Base-by-base conservation (phyloP, 768 basidiomycete genomes). In the Baorangia bicolor region DNA sequence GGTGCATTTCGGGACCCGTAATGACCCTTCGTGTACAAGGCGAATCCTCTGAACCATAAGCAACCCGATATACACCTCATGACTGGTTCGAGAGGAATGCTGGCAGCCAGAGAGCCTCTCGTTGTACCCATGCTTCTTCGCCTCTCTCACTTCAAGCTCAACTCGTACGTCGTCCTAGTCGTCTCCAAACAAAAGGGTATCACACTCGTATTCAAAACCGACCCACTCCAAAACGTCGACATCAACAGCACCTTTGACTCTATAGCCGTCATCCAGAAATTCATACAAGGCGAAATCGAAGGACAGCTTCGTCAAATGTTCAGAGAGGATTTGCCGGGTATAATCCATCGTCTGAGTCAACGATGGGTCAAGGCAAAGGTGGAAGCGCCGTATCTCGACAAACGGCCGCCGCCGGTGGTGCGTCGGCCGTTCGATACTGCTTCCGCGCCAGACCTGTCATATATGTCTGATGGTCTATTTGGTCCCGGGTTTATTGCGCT, bases 181-280 rank as follows among this genome's bases (percentile, higher is more conserved):
- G 92, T 99, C 54, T 98, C 95, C 25, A 91, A 92, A 62, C 92
- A 94, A 69, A 98, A 98, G 68, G 97, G 97, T 40, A 98, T 98
- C 69, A 98, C 97, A 1, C 85, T 99, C 50, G 97, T 98, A 25
- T 99, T 99, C 85, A 98, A 98, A 77, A 98, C 97, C 34, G 97
- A 99, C 73, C 97, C 97, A 2, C 81, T 99, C 37, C 94, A 99
- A 74, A 92, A 93, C 61, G 94, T 99, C 50, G 92, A 98, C 68
- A 98, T 99, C 69, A 94, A 90, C 73, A 91, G 89, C 71, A 98
- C 95, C 3, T 99, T 99, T 66, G 97, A 99, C 73, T 94, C 92
- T 4, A 96, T 99, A 59, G 93, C 92, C 43, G 95, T 98, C 60
- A 97, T 99, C 48, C 92, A 98, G 69, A 94, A 94, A 53, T 98